Evolutionary conservation across 441 rosid species (phyloP), one percentile per base, ranked within the genome.

Genomic region (Populus hybrid): DNA sequence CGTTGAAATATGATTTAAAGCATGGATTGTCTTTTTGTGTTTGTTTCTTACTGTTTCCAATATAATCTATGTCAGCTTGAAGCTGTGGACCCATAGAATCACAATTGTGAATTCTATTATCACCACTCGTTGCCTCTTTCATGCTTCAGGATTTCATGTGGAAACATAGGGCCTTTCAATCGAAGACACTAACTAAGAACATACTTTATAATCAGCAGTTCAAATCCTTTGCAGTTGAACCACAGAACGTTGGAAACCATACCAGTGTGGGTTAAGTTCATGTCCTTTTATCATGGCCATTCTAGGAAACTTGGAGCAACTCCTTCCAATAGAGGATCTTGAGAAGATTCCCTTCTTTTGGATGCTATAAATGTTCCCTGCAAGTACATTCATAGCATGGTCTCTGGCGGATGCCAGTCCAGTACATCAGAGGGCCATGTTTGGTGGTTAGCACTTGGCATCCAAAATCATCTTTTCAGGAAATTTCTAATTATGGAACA

Each of bases 11-110:
- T 63, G 28, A 30, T 63, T 16, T 10, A 67, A 59, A 59, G 69
- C 69, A 68, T 54, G 61, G 21, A 28, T 64, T n/a, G 50, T 14
- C 64, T 61, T 36, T 23, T 26, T 46, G 20, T 23, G 12, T 46
- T 30, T 35, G 10, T 42, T 67, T 46, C 69, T 14, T 23, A 10
- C 32, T 32, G 65, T 63, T 26, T 63, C 34, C 32, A 30, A 30
- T 30, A 30, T 30, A 30, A 30, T 30, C 26, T 26, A 64, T 38
- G 23, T 77, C n/a, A 68, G 64, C 42, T 57, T 63, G 26, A 26
- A 42, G 11, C 68, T 3, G 73, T 73, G 78, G 36, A n/a, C 23
- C 75, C 23, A 63, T 16, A 63, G 20, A 20, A 57, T 73, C 77
- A 12, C 6, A 64, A 1, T 38, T 24, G 10, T 38, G 69, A 12